Base-by-base conservation (phyloP, 1,139 yeast genomes). In the Pichia sp. region DNA sequence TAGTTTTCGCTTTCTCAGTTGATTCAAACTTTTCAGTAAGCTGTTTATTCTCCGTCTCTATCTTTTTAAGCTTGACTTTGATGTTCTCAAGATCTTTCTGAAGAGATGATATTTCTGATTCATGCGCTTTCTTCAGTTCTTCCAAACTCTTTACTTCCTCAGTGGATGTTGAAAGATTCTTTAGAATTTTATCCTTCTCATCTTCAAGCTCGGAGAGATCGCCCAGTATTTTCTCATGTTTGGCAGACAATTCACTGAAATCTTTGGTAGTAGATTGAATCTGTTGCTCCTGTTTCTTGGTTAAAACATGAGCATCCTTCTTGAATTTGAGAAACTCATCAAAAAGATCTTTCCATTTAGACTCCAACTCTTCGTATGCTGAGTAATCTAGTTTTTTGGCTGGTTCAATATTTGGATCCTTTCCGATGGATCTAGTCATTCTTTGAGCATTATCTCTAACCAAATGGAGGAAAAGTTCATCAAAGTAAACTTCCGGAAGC, bases 401-500 rank as follows among this genome's bases (percentile, higher is more conserved):
- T 0, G 96, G 94, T 48, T 83, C 91, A 24, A 67, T 57, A 7
- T 67, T 63, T 1, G 97, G 96, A 50, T 77, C 86, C 47, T 78
- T 82, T 34, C 77, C 77, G 28, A 91, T 62, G 0, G 95, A 79
- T 34, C 78, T 70, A 42, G 72, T 73, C 25, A 91, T 74, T 37
- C 96, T 66, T 14, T 72, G 62, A 46, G 72, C 75, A 50, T 85
- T 83, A 8, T 81, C 93, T 46, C 77, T 80, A 34, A 91, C 61
- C 38, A 86, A 60, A 5, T 64, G 64, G 4, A 85, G 78, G 52
- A 85, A 86, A 3, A 67, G 61, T 0, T 71, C 53, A 45, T 79
- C 82, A 51, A 91, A 81, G 48, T 72, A 86, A 1, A 88, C 85
- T 39, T 77, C 74, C 0, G 97, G 98, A 27, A 88, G 66, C 1